Conservation (phyloP, 208 protist genomes). For the Leishmania guyanensis region DNA sequence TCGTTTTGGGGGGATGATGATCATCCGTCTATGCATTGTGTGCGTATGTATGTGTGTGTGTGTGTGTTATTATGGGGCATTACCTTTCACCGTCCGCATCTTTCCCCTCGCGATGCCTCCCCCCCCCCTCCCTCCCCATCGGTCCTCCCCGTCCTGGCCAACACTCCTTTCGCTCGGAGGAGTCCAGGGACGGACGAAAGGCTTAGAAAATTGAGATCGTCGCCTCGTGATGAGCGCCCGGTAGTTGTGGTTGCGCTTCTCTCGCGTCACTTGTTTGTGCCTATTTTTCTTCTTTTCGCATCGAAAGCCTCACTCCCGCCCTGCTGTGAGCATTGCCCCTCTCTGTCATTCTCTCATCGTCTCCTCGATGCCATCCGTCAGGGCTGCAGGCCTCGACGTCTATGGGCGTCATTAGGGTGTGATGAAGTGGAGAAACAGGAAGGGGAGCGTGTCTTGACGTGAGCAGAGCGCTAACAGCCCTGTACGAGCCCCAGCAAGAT, state of each 20-base stretch:
- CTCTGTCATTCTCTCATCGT: background rate
- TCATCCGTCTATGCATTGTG: background rate
- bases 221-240: background rate
- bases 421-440: background rate
- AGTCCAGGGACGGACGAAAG: background rate
- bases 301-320: background rate
- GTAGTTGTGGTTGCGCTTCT: background rate
- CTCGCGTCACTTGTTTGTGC: background rate
- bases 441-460: background rate
- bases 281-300: background rate
- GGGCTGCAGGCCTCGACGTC: background rate
- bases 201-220: background rate
- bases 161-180: background rate
- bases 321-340: background rate
- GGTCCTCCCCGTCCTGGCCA: background rate
- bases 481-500: background rate
- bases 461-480: background rate
- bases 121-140: background rate
- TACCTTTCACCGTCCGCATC: background rate
- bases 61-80: background rate
- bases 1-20: background rate
- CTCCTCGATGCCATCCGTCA: background rate
- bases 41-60: too few relatives aligned
- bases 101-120: background rate
- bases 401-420: background rate